Conservation (phyloP, 129 eudicot genomes). For the Arctium lappa region DNA sequence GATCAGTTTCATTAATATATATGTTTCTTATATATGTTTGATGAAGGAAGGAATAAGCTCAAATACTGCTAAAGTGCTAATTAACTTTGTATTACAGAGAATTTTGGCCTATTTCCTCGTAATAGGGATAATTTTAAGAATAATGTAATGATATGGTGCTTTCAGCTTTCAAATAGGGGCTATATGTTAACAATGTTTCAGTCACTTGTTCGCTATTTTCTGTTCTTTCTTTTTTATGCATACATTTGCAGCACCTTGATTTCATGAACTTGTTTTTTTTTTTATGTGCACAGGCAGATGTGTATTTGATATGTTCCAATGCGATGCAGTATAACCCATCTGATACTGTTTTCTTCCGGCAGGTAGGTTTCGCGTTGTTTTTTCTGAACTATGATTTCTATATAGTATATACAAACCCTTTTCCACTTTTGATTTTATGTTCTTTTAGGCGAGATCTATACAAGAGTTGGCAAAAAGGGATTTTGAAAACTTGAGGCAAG, state of each 20-base stretch:
- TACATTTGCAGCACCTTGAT: neutral
- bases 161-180: neutral
- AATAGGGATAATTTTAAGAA: neutral
- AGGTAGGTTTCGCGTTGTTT: constrained; percentile 39
- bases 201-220: neutral
- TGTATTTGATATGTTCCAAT: constrained; percentile 69
- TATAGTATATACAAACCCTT: neutral
- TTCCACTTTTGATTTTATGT: neutral
- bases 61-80: neutral
- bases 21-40: neutral
- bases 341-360: constrained; percentile 75
- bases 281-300: constrained; percentile 68
- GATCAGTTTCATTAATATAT: neutral
- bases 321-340: constrained; percentile 90
- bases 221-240: neutral
- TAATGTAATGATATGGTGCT: neutral
- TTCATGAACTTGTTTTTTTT: neutral
- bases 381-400: neutral
- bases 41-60: neutral
- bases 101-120: neutral
- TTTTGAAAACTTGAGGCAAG: constrained; percentile 76
- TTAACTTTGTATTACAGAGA: neutral
- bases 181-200: neutral
- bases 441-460: constrained; percentile 71
- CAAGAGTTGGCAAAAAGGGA: constrained; percentile 89